Evolutionary conservation across 2,329 filamentous ascomycete genomes (phyloP), one percentile per base, ranked within the genome.

Genomic region (Colletotrichum coccodes): DNA sequence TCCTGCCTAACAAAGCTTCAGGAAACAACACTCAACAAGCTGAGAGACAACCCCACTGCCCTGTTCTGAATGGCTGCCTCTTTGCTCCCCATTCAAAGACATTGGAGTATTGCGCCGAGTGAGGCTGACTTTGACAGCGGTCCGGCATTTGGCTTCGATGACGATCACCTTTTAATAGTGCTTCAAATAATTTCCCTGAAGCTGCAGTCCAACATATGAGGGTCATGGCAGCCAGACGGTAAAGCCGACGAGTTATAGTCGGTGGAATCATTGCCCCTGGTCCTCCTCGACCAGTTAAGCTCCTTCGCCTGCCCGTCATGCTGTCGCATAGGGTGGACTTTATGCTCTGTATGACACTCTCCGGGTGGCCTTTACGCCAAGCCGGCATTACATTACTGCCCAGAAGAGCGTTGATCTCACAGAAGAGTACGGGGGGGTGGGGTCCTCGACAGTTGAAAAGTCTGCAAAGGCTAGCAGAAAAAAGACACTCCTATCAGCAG

Each of bases 71-170:
- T 30, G 21, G 28, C 40, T 23, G 23, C 23, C 9, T 36, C 32
- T 21, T 28, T 63, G 46, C 42, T 47, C 23, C 9, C 47, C 6
- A 26, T 40, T 23, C 26, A 58, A 28, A 64, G 28, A 47, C 36
- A 36, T 60, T 62, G 49, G 66, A 70, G 47, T 68, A 68, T 68
- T 46, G 32, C 50, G 52, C 50, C 42, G 61, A 68, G 52, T 34
- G 57, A 70, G 50, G 30, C 46, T 62, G 32, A 58, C 50, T 23
- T 46, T 63, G 63, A 62, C 63, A 67, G 57, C 50, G 30, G 50
- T 23, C 44, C n/a, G 32, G 32, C 34, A 38, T 34, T 18, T 36
- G n/a, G 12, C 32, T 40, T 47, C 46, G 28, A 36, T 53, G 64
- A 53, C 14, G 57, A 63, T 42, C 57, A 26, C 50, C 58, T 62